Evolutionary conservation across 441 rosid genomes (phyloP).

Genomic region (Bruguiera hainesii): DNA sequence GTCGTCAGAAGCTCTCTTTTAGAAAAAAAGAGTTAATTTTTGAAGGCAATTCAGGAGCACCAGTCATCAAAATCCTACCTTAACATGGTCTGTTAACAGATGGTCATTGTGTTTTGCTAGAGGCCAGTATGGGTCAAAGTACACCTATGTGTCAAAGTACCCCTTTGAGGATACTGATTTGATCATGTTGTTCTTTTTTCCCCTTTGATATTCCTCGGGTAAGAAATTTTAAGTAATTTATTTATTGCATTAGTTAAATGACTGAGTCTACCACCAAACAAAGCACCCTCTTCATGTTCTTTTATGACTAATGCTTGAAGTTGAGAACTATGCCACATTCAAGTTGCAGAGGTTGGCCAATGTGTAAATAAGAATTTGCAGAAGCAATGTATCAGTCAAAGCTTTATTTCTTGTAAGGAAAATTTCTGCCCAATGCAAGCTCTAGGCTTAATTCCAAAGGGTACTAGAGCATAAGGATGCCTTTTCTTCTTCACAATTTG

Average conservation of each 20-base stretch:
- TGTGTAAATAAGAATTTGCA: slow-evolving; percentile 59
- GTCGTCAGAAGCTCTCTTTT: too few species aligned
- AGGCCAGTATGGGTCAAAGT: too few species aligned
- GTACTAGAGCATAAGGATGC: slow-evolving; percentile 78
- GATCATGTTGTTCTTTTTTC: too few species aligned
- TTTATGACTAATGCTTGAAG: slow-evolving; percentile 57
- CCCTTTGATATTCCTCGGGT: too few species aligned
- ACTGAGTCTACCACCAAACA: not conserved
- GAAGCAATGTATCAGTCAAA: slow-evolving; percentile 63
- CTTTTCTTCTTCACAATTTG: slow-evolving; percentile 77
- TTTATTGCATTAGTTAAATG: not conserved
- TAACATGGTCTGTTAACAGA: too few species aligned
- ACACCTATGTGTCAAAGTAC: too few species aligned
- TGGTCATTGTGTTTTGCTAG: too few species aligned
- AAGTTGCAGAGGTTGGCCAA: slow-evolving; percentile 67
- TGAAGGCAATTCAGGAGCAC: too few species aligned
- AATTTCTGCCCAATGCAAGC: slow-evolving; percentile 88
- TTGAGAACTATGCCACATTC: slow-evolving; percentile 76
- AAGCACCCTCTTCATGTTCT: slow-evolving; percentile 38
- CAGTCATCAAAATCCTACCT: too few species aligned
- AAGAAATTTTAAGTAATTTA: not conserved
- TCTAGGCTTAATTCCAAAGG: slow-evolving; percentile 89
- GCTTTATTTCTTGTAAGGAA: slow-evolving; percentile 68
- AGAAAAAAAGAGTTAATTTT: too few species aligned
- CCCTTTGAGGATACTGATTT: too few species aligned